These are phyloP conservation scores for Sporothrix dimorphospora DNA, from an alignment of 2,329 filamentous ascomycete species.

Conservation along the genomic window DNA sequence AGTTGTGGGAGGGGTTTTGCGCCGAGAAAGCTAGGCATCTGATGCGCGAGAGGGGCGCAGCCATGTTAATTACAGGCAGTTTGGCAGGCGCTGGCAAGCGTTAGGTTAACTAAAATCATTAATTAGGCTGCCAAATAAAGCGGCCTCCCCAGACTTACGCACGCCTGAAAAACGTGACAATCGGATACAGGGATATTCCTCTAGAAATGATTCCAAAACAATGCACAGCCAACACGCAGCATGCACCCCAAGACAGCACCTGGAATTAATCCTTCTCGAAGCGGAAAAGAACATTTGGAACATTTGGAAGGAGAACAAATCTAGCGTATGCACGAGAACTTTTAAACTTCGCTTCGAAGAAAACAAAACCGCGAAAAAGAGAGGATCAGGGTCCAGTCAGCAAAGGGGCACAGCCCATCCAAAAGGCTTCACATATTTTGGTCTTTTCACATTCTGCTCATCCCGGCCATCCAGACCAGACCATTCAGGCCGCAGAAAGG, in stretches of 20 bases:
- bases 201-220: conserved; percentile 12
- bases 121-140: conserved; percentile 14
- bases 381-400: not conserved
- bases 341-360: not conserved
- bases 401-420: not conserved
- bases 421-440: not conserved
- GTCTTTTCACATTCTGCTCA: not conserved
- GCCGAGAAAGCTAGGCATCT: not conserved
- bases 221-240: not conserved
- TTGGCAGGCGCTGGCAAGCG: not conserved
- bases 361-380: not conserved
- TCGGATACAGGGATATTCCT: conserved; percentile 16
- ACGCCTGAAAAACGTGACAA: not conserved
- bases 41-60: conserved; percentile 23
- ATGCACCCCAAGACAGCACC: not conserved
- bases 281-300: conserved; percentile 17
- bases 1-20: conserved; percentile 10
- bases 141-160: not conserved
- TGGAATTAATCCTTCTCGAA: conserved; percentile 12
- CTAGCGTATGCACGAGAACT: not conserved
- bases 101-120: not conserved
- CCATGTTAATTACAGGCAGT: conserved; percentile 7
- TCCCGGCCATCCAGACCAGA: no score
- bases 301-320: conserved; percentile 6
- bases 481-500: not conserved